Base-by-base conservation (phyloP, 148 eudicot species). In the Drosera capensis region DNA sequence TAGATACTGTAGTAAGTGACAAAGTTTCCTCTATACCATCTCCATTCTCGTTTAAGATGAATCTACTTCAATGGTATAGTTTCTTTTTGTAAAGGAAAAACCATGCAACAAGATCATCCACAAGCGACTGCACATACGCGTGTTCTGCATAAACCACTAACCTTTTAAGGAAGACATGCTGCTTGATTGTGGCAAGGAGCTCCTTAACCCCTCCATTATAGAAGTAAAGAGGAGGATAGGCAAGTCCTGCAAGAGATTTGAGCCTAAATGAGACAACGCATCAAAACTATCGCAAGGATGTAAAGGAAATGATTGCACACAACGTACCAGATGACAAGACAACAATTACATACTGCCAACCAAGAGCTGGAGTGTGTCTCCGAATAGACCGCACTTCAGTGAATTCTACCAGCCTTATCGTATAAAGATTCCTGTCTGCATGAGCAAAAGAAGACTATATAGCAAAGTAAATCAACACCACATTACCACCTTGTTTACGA, bases 161-260 rank as follows among this genome's bases (percentile, higher is more conserved):
- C 99, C 95, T 90, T 34, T 70, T 82, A 58, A 90, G 77, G 59
- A 56, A 65, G 30, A 67, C 80, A 60, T 90, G 88, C 51, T 66
- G 99, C 77, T 78, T 90, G 49, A 90, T 66, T 43, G 86, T 71
- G 30, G 87, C 81, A 29, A 90, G 72, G 67, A 90, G 78, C 58
- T 90, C 99, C 54, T 64, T 70, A 9, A 90, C 78, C 63, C 99
- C 99, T 46, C 99, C 99, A 66, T 76, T 84, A 55, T 84, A 84
- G 48, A 90, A 90, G 53, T 84, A 90, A 40, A 84, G 85, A 23
- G 99, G 95, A 58, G 99, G 95, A 63, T 57, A 78, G 53, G 99
- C 99, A 45, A 90, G 75, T 26, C 99, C 99, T 90, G 82, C 43
- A 55, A 50, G 9, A 49, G 59, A 7, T 4, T 11, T 9, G 19